Base-by-base conservation (phyloP, 1,284 basidiomycete genomes). In the Rhodotorula sp. region DNA sequence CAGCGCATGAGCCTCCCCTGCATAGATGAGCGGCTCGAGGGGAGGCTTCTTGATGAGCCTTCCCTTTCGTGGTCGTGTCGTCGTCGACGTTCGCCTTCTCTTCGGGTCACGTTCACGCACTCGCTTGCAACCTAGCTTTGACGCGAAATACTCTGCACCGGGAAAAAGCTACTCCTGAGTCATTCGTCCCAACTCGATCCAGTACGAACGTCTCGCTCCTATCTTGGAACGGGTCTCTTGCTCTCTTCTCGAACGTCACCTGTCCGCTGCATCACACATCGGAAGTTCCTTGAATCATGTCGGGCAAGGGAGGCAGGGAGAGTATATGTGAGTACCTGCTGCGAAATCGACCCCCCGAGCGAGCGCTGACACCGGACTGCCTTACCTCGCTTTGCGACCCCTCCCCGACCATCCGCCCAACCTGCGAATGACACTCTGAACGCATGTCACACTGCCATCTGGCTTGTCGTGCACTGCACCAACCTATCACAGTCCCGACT, bases 401-500 rank as follows among this genome's bases (percentile, higher is more conserved):
- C 62, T 12, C n/a, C 28, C 34, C 48, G 10, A 45, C 59, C 47
- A 12, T 26, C 66, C 15, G 19, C 28, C 23, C 21, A 5, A 28
- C 60, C 45, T 47, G 16, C 16, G 7, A 0, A 21, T 19, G 3
- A 1, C 5, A 76, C 55, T 38, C 56, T 31, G 28, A 10, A 28
- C 19, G 19, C 6, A 21, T 18, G 28, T 1, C 38, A 10, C 14
- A 0, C 23, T 10, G 5, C 38, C 38, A 1, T 31, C 54, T 56
- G 5, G 23, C 21, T 31, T 43, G 12, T 14, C 14, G 38, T 14
- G 38, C 38, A 43, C 38, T 43, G 38, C 38, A 43, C 38, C 12
- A 14, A 43, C 10, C 10, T 43, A 48, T 28, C 8, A 5, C 67
- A 76, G 75, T 78, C 57, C 77, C 77, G 21, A 83, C 82, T 49